A percentile compares a stretch with the other conserved stretches of the same genome.
Evolutionary conservation across 768 basidiomycete genomes (phyloP).

Genomic region (Mycena floridula): DNA sequence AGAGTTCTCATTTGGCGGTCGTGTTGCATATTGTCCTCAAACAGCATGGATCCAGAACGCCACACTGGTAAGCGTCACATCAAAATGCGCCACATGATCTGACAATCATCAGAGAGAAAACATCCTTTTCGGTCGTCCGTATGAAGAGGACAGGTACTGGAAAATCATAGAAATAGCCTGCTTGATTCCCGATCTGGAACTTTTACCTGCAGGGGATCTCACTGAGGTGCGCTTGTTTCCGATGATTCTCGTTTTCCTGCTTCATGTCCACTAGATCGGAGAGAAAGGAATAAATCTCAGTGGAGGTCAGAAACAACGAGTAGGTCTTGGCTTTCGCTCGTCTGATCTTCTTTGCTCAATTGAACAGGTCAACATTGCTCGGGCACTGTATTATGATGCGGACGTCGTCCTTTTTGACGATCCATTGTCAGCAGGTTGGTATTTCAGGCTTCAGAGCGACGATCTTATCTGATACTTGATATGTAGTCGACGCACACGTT

Average conservation of each 20-base stretch:
- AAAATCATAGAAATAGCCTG: conserved; percentile 49
- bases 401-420: conserved; percentile 61
- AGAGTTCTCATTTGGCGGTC: conserved; percentile 51
- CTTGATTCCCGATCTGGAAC: conserved; percentile 56
- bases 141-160: conserved; percentile 65
- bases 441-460: neutral
- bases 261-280: conserved; percentile 40
- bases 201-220: conserved; percentile 64
- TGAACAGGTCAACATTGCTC: conserved; percentile 56
- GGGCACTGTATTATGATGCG: conserved; percentile 61
- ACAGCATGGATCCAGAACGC: conserved; percentile 76
- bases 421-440: conserved; percentile 54
- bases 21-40: conserved; percentile 66
- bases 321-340: conserved; percentile 17
- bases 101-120: conserved; percentile 46
- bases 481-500: conserved; percentile 66
- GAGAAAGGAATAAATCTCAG: conserved; percentile 65
- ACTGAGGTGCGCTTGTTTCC: conserved; percentile 47
- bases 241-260: neutral
- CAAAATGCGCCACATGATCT: neutral
- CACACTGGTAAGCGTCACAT: conserved; percentile 42
- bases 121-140: conserved; percentile 59
- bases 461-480: conserved; percentile 13
- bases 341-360: neutral
- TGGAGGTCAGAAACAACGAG: conserved; percentile 63